Base-by-base conservation (phyloP, 2,329 filamentous ascomycete species). In the Epichloe hybrida region DNA sequence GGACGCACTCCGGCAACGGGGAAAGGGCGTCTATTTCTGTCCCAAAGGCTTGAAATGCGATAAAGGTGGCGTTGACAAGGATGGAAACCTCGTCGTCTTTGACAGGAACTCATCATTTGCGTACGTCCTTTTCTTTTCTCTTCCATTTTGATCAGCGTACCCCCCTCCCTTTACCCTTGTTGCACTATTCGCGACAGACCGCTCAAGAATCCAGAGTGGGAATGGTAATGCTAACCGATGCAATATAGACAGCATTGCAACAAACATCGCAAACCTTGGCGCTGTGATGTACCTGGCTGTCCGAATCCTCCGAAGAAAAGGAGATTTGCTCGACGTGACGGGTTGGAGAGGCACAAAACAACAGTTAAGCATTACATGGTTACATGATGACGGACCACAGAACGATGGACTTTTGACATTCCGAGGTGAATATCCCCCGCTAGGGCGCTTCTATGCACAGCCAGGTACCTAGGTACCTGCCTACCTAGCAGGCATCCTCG, bases 231-330 rank as follows among this genome's bases (percentile, higher is more conserved):
- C 51, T 51, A 37, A 51, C 35, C 36, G 43, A 54, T 23, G 9
- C 31, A 13, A 15, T 48, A 52, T 55, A 71, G 68, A 48, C 68
- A 70, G 57, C 68, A 71, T 54, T 66, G 67, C 52, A 69, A 71
- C 57, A 71, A 71, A 45, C 68, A 71, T 53, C 61, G 65, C 27
- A 70, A 69, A 53, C 68, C 68, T 15, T 70, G 66, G 65, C 64
- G 64, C 21, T 71, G 68, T 56, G 61, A 64, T 40, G 50, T 66
- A 21, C 61, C 62, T 41, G 64, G 68, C 8, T 71, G 68, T 39
- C 68, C 68, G 12, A 71, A 71, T 40, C 65, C 65, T 8, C 64
- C 64, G 11, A 68, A 69, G 51, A 70, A 69, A 52, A 66, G 68
- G 49, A 64, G 62, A 17, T 71, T 71, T 51, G 68, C 68, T 11